Evolutionary conservation across 805 yeast species (phyloP).

Genomic region (Candida montana): DNA sequence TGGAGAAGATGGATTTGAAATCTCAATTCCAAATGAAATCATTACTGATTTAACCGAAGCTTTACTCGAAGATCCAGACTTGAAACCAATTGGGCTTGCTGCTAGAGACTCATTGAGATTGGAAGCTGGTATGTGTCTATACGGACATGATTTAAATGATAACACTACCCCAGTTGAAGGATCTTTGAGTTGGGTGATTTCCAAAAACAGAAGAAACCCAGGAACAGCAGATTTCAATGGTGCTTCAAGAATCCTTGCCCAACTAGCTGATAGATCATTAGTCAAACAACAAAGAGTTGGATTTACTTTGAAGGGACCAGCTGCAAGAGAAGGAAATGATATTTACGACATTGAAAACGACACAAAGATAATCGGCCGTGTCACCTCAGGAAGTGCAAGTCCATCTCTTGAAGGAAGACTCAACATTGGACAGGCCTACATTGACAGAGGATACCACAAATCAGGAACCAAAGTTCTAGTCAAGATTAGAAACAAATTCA

Average conservation of each 20-base stretch:
- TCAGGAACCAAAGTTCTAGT: conserved; percentile 67
- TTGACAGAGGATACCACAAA: conserved; percentile 66
- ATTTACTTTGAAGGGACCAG: conserved; percentile 68
- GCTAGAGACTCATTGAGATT: conserved; percentile 93
- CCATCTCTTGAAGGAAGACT: conserved; percentile 63
- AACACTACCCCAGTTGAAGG: conserved; percentile 83
- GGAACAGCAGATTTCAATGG: conserved; percentile 66
- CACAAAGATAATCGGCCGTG: conserved; percentile 46
- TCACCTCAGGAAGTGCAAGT: conserved; percentile 58
- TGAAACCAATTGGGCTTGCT: conserved; percentile 92
- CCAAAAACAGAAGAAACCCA: conserved; percentile 63
- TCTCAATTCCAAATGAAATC: conserved; percentile 61
- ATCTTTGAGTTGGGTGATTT: conserved; percentile 82
- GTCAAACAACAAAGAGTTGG: conserved; percentile 70
- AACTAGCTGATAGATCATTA: conserved; percentile 58
- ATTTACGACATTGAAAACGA: conserved; percentile 52
- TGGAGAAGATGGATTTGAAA: conserved; percentile 97
- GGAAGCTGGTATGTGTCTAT: conserved; percentile 98
- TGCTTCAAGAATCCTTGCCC: conserved; percentile 58
- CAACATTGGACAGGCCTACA: conserved; percentile 89
- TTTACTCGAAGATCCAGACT: conserved; percentile 47
- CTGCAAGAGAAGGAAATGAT: conserved; percentile 79
- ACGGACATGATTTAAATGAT: conserved; percentile 87
- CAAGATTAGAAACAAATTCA: conserved; percentile 77
- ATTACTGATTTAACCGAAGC: conserved; percentile 59